phyloP scores from a whole-genome alignment of 768 basidiomycete genomes.

The Lentinula raphanica region DNA sequence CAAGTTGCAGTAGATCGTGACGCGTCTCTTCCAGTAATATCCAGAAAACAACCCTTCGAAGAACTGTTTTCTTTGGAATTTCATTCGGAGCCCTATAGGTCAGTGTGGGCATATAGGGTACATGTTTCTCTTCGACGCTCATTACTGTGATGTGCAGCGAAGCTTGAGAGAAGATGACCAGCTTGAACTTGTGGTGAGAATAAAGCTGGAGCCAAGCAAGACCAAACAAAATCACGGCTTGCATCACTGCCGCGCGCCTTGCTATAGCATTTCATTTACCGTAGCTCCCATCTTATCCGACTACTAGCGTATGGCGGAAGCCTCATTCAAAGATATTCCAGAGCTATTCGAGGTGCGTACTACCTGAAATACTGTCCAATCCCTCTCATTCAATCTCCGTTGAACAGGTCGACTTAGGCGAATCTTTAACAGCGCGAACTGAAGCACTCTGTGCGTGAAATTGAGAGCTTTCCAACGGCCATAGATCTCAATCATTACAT shows the following conservation, averaged over 20 bases:
- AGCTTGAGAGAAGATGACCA: too few species aligned
- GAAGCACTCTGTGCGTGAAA: slow-evolving; percentile 75
- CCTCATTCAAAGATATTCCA: slow-evolving; percentile 87
- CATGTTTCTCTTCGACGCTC: too few species aligned
- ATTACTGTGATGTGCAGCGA: too few species aligned
- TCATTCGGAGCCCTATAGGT: too few species aligned
- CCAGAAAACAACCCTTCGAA: too few species aligned
- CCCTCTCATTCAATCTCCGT: slow-evolving; percentile 8
- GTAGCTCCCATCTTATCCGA: not conserved
- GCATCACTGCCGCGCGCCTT: not conserved
- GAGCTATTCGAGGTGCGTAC: slow-evolving; percentile 87
- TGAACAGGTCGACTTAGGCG: slow-evolving; percentile 78
- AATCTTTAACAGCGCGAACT: slow-evolving; percentile 83
- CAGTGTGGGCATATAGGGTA: too few species aligned
- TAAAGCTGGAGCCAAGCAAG: not conserved
- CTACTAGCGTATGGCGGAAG: slow-evolving; percentile 49
- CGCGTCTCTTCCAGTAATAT: too few species aligned
- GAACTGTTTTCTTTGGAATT: too few species aligned
- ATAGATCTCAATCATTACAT: slow-evolving; percentile 11
- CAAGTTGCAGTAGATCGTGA: too few species aligned
- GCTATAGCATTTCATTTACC: too few species aligned
- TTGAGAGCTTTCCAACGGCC: slow-evolving; percentile 12
- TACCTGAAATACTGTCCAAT: not conserved
- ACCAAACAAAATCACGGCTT: not conserved
- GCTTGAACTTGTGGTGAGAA: too few species aligned